phyloP scores from a whole-genome alignment of 2,329 filamentous ascomycete species.

The Colletotrichum sp. region DNA sequence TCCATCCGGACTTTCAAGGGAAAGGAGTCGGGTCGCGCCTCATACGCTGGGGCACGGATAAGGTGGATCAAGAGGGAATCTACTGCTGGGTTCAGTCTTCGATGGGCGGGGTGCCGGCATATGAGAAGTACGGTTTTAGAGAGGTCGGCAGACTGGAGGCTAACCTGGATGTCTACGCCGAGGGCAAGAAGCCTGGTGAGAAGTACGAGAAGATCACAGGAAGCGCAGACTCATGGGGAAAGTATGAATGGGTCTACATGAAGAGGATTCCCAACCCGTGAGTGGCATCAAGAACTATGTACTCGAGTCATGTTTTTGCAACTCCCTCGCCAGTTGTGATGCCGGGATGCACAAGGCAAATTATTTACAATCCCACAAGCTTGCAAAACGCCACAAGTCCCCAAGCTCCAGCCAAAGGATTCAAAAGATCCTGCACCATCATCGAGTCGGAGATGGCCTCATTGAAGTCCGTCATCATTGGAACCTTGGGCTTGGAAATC shows the following conservation, averaged over 20 bases:
- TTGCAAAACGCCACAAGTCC: conserved; percentile 26
- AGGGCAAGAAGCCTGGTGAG: neutral
- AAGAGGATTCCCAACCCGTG: conserved; percentile 23
- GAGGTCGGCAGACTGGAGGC: conserved; percentile 20
- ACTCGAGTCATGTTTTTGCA: neutral
- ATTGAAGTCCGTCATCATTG: conserved; percentile 33
- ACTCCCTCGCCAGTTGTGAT: neutral
- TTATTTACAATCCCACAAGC: conserved; percentile 17
- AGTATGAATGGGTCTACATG: conserved; percentile 34
- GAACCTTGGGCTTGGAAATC: conserved; percentile 31
- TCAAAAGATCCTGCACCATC: conserved; percentile 24
- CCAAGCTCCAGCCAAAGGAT: conserved; percentile 22
- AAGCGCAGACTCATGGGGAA: conserved; percentile 24
- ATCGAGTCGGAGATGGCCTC: conserved; percentile 30
- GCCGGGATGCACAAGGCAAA: neutral
- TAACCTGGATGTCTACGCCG: neutral
- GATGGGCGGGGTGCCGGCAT: conserved; percentile 28
- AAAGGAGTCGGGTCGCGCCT: conserved; percentile 37
- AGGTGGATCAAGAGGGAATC: conserved; percentile 32
- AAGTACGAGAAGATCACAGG: neutral
- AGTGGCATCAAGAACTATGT: neutral
- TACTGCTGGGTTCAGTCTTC: conserved; percentile 32
- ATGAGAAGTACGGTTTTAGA: conserved; percentile 33
- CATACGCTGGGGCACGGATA: conserved; percentile 35
- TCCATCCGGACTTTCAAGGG: conserved; percentile 33